Percentiles rank a stretch among this genome's conserved stretches.
Evolutionary conservation across 1,139 yeast species (phyloP).

Genomic region (Saccharomyces hybrid): DNA sequence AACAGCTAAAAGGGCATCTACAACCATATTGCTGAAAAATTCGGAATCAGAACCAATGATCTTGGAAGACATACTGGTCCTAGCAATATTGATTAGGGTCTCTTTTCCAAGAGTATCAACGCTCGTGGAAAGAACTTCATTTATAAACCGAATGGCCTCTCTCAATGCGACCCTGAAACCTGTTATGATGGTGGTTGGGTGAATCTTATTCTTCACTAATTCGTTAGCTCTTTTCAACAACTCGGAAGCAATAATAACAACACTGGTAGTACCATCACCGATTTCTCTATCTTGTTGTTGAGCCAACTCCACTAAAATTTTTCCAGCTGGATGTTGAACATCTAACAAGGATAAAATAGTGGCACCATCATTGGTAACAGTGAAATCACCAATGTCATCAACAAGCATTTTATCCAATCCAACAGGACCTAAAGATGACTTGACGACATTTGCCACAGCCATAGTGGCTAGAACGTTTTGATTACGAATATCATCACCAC

Average conservation of each 20-base stretch:
- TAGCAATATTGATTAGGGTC: slow-evolving; percentile 77
- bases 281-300: slow-evolving; percentile 99
- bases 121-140: slow-evolving; percentile 73
- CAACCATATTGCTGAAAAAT: slow-evolving; percentile 84
- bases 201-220: slow-evolving; percentile 85
- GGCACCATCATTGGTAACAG: slow-evolving; percentile 98
- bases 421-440: slow-evolving; percentile 95
- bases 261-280: slow-evolving; percentile 98
- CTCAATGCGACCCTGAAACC: slow-evolving; percentile 91
- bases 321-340: slow-evolving; percentile 98
- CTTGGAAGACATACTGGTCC: slow-evolving; percentile 95
- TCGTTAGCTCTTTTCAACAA: slow-evolving; percentile 89
- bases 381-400: slow-evolving; percentile 98
- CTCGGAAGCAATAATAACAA: slow-evolving; percentile 92
- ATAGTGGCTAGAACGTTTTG: slow-evolving; percentile 95
- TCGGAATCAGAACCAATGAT: slow-evolving; percentile 94
- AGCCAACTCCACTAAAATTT: slow-evolving; percentile 91
- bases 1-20: slow-evolving; percentile 92
- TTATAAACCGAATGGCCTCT: slow-evolving; percentile 85
- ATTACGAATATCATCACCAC: slow-evolving; percentile 94
- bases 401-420: slow-evolving; percentile 98
- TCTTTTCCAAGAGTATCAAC: slow-evolving; percentile 83
- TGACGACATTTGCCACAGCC: slow-evolving; percentile 95
- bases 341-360: slow-evolving; percentile 85
- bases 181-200: slow-evolving; percentile 94